These are phyloP conservation scores for Alternaria dauci DNA, from an alignment of 2,329 filamentous ascomycete species.

Conservation along the genomic window DNA sequence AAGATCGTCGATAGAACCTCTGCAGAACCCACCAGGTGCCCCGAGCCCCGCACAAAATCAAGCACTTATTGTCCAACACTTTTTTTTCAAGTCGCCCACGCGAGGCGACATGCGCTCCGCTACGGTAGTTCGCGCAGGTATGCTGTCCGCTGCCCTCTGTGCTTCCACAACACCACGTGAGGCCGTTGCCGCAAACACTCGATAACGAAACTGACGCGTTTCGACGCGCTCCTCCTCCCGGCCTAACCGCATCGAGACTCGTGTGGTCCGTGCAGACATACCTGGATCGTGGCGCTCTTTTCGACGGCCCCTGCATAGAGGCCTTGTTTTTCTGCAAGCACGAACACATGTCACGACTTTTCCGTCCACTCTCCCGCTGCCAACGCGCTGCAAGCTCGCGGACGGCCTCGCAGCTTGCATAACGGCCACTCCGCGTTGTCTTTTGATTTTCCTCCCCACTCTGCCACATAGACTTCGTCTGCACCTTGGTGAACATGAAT, in stretches of 20 bases:
- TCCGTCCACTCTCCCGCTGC: conserved; percentile 26
- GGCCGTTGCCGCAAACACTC: conserved; percentile 11
- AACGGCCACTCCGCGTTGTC: conserved; percentile 14
- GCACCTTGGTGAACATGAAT: conserved; percentile 27
- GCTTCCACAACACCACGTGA: conserved; percentile 14
- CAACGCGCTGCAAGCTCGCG: conserved; percentile 17
- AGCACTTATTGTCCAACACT: conserved; percentile 12
- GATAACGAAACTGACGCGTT: conserved; percentile 31
- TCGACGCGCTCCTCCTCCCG: conserved; percentile 20
- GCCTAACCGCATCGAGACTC: conserved; percentile 15
- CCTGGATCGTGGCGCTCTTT: conserved; percentile 8
- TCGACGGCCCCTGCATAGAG: conserved; percentile 32
- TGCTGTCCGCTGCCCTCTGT: background rate
- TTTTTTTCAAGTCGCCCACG: conserved; percentile 4
- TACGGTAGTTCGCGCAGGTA: conserved; percentile 6
- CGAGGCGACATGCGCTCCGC: background rate
- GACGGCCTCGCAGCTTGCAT: conserved; percentile 9
- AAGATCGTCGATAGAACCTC: conserved; percentile 24
- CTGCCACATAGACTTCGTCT: conserved; percentile 25
- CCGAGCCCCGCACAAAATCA: conserved; percentile 12
- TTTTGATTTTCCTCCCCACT: conserved; percentile 21
- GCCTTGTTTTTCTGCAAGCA: conserved; percentile 27
- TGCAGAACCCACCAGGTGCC: conserved; percentile 16
- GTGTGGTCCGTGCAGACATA: conserved; percentile 21
- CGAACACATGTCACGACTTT: conserved; percentile 41